Base-by-base conservation (phyloP, 2,329 filamentous ascomycete species). In the Colletotrichum australisinense region DNA sequence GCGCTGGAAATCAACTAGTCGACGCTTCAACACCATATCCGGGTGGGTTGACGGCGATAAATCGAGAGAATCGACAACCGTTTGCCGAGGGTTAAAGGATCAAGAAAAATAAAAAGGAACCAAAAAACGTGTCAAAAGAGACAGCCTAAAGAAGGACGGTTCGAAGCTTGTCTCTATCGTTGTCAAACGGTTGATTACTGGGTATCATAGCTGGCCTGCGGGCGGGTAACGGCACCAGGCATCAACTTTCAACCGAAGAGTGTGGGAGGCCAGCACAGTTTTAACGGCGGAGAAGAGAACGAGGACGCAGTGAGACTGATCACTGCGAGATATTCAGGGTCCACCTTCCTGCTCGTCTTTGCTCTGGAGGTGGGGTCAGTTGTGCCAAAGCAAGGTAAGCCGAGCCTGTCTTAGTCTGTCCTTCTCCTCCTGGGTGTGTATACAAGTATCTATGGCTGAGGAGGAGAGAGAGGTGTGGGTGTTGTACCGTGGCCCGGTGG, bases 291-390 rank as follows among this genome's bases (percentile, higher is more conserved):
- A 70, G 67, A 70, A 57, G 55, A 64, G 66, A 62, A 62, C 38
- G 8, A 65, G 67, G 28, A 73, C 19, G 53, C 60, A 62, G 59
- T 56, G 67, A 56, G 32, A 42, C 38, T 42, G 38, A 42, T 16
- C 60, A 57, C 53, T 56, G 67, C 38, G 67, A 56, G 67, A 73
- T 73, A 73, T 73, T 73, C 70, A 73, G 67, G 70, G 70, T 73
- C 70, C 70, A 73, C 70, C 60, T 72, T 72, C 57, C 49, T 55
- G 55, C 46, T 69, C 53, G 24, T 67, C 67, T 42, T 69, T 52
- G 35, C 26, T 64, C 56, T 56, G 67, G 60, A 66, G 67, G 70
- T 73, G 67, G 70, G 70, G 70, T 73, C 56, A 72, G 16, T 55
- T 63, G 56, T 63, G 67, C 70, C 60, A 69, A 72, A 68, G 56